A percentile compares a stretch with the other conserved stretches of the same genome.
Conservation (phyloP, 2,329 filamentous ascomycete species). For the Ophiocordyceps camponoti-leonardi region DNA sequence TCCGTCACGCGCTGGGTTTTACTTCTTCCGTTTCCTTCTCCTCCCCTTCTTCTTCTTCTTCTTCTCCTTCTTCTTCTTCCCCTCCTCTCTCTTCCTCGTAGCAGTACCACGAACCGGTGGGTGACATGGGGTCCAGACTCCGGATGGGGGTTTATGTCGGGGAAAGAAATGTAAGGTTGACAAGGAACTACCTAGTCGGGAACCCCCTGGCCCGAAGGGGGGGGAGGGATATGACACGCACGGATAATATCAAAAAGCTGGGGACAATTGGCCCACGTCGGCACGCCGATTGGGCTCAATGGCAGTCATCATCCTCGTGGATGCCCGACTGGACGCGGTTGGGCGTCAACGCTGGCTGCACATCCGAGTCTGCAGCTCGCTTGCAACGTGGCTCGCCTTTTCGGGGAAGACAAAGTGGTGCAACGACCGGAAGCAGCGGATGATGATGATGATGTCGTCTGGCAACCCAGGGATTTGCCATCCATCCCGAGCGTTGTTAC, state of each 20-base stretch:
- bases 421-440: background rate
- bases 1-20: too few relatives aligned
- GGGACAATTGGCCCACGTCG: constrained; percentile 11
- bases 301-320: constrained; percentile 5
- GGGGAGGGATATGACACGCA: too few relatives aligned
- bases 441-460: background rate
- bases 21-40: too few relatives aligned
- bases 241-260: constrained; percentile 1
- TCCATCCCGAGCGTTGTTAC: too few relatives aligned
- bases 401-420: background rate
- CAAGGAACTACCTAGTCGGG: background rate
- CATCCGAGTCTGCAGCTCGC: constrained; percentile 5
- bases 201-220: background rate
- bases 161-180: background rate
- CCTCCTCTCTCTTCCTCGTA: background rate
- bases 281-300: constrained; percentile 10
- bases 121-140: too few relatives aligned
- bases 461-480: too few relatives aligned
- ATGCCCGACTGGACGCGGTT: constrained; percentile 11
- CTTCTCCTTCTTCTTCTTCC: background rate
- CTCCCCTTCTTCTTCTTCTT: too few relatives aligned
- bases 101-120: too few relatives aligned
- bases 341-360: constrained; percentile 6
- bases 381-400: constrained; percentile 18
- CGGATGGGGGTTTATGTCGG: too few relatives aligned